These are phyloP conservation scores for Colletotrichum sp. DNA, from an alignment of 2,329 filamentous ascomycete species.

Conservation along the genomic window DNA sequence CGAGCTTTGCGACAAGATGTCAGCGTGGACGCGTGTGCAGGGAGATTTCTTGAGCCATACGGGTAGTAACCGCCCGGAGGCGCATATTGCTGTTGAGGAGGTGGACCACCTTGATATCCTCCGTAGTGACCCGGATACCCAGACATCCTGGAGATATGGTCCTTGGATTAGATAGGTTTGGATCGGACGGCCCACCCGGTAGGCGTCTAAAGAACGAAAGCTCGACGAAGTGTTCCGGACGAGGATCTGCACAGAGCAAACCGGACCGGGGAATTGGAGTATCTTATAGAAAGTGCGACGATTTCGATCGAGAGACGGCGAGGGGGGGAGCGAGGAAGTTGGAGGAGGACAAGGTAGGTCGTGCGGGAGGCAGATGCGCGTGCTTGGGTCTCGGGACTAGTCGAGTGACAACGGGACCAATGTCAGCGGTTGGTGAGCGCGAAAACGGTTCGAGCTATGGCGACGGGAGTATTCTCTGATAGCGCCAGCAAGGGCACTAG, in stretches of 20 bases:
- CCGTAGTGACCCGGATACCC: slow-evolving; percentile 63
- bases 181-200: neutral
- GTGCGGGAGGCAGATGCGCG: neutral
- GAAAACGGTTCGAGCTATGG: neutral
- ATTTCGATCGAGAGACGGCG: neutral
- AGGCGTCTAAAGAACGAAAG: neutral
- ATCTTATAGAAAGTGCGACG: slow-evolving; percentile 1
- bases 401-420: neutral
- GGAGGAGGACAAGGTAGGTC: neutral
- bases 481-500: neutral
- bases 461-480: neutral
- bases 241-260: neutral
- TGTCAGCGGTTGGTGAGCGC: slow-evolving; percentile 7
- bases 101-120: slow-evolving; percentile 42
- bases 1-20: slow-evolving; percentile 31
- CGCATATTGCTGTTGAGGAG: slow-evolving; percentile 36
- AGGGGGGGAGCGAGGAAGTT: neutral
- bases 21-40: slow-evolving; percentile 25
- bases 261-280: neutral
- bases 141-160: slow-evolving; percentile 53
- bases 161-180: neutral
- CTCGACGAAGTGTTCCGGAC: neutral
- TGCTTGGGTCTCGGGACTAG: slow-evolving; percentile 12
- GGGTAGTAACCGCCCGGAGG: slow-evolving; percentile 56
- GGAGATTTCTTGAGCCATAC: slow-evolving; percentile 44